Conservation (phyloP, 2,329 filamentous ascomycete genomes). For the Aspergillus novofumigatus region DNA sequence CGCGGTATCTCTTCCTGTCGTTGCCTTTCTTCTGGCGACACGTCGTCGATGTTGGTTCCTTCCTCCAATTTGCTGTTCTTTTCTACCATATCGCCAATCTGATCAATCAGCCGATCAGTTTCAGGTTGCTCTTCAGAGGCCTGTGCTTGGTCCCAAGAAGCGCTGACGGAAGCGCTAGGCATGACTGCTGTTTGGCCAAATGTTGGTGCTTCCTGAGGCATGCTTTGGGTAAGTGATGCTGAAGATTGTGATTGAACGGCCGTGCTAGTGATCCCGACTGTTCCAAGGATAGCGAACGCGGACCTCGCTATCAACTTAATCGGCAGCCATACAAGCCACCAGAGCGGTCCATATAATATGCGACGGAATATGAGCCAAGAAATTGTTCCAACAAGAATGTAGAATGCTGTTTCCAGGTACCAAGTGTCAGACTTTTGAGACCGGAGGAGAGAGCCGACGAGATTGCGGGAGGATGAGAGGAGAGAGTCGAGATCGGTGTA, state of each 20-base stretch:
- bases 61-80: constrained; percentile 18
- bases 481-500: constrained; percentile 77
- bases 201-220: constrained; percentile 14
- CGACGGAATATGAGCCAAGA: constrained; percentile 82
- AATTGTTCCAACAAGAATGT: constrained; percentile 71
- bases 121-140: constrained; percentile 18
- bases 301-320: constrained; percentile 63
- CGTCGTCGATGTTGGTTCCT: constrained; percentile 29
- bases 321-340: constrained; percentile 84
- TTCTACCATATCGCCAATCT: constrained; percentile 40
- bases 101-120: constrained; percentile 37
- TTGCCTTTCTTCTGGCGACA: constrained; percentile 32
- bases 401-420: constrained; percentile 90
- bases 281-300: constrained; percentile 53
- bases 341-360: constrained; percentile 80
- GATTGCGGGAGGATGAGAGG: constrained; percentile 66
- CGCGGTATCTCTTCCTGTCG: constrained; percentile 37
- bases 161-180: constrained; percentile 10
- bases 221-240: constrained; percentile 14
- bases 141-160: constrained; percentile 19
- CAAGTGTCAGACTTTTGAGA: constrained; percentile 96
- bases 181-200: constrained; percentile 19
- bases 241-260: constrained; percentile 23
- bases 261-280: constrained; percentile 40
- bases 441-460: constrained; percentile 73